Evolutionary conservation across 306 rosid genomes (phyloP).

Genomic region (Trifolium repens): DNA sequence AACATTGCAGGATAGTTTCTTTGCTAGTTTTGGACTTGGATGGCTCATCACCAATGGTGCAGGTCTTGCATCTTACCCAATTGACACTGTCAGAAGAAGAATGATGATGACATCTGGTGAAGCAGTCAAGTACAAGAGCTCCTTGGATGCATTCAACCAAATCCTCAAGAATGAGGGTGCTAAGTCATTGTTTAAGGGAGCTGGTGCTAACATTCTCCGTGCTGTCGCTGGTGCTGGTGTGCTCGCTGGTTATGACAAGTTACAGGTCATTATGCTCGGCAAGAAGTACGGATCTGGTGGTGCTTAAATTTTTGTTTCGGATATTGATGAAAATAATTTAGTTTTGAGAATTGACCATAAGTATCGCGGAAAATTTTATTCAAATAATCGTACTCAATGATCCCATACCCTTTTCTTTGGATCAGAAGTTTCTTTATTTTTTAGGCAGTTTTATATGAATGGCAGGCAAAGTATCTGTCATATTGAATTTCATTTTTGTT

Average conservation of each 20-base stretch:
- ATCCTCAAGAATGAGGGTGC: slow-evolving; percentile 85
- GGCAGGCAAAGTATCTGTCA: slow-evolving; percentile 44
- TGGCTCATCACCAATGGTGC: slow-evolving; percentile 74
- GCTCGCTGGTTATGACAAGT: slow-evolving; percentile 87
- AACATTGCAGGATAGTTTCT: slow-evolving; percentile 68
- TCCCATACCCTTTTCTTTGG: slow-evolving; percentile 42
- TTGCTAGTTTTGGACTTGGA: slow-evolving; percentile 80
- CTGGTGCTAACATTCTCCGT: slow-evolving; percentile 91
- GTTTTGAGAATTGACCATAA: slow-evolving; percentile 40
- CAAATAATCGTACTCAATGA: slow-evolving; percentile 59
- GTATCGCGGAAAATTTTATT: slow-evolving; percentile 58
- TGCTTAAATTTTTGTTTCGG: slow-evolving; percentile 50
- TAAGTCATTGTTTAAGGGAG: slow-evolving; percentile 92
- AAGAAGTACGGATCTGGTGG: slow-evolving; percentile 91
- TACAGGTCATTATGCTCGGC: slow-evolving; percentile 70
- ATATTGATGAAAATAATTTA: slow-evolving; percentile 60
- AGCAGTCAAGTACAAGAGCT: slow-evolving; percentile 92
- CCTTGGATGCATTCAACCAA: slow-evolving; percentile 71
- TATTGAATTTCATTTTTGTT: slow-evolving; percentile 39
- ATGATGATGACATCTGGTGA: slow-evolving; percentile 99
- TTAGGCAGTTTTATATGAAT: slow-evolving; percentile 48
- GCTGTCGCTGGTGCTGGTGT: slow-evolving; percentile 94
- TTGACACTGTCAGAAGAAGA: slow-evolving; percentile 93
- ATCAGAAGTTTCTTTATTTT: slow-evolving; percentile 41
- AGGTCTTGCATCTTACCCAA: slow-evolving; percentile 88